Percentiles rank a stretch among this genome's conserved stretches.
Conservation (phyloP, 2,329 filamentous ascomycete genomes). For the Colletotrichum magnum region DNA sequence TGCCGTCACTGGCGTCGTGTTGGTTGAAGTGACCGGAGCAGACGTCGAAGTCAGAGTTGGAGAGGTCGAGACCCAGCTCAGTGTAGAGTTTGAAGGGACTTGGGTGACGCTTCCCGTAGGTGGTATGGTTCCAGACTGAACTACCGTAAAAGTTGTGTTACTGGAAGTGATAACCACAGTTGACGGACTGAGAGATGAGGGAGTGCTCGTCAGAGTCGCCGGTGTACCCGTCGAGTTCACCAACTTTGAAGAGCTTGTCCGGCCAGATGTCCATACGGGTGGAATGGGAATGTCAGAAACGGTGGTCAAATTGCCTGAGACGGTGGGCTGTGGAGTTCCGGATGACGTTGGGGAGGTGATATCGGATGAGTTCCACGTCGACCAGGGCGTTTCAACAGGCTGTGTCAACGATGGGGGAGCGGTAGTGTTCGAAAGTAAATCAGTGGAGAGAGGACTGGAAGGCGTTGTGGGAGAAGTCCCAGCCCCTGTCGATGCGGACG, state of each 20-base stretch:
- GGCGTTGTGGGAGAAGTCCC: not conserved
- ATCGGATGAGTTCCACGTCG: slow-evolving; percentile 23
- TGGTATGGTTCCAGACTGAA: too few species aligned
- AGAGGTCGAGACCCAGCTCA: too few species aligned
- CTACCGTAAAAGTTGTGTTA: not conserved
- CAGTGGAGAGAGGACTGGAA: not conserved
- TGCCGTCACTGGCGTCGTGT: not conserved
- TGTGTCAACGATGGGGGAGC: slow-evolving; percentile 12
- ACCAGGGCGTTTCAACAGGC: slow-evolving; percentile 25
- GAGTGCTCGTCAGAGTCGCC: too few species aligned
- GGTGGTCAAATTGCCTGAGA: not conserved
- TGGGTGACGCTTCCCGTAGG: too few species aligned
- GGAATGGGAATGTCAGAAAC: slow-evolving; percentile 11
- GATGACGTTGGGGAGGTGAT: not conserved
- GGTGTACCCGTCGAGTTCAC: not conserved
- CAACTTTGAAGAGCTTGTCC: not conserved
- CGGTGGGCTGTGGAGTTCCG: not conserved
- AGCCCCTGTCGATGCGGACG: not conserved
- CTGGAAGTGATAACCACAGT: not conserved
- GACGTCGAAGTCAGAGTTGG: not conserved
- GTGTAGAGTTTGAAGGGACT: too few species aligned
- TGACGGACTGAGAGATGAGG: too few species aligned
- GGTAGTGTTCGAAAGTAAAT: not conserved
- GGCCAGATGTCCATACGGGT: slow-evolving; percentile 17
- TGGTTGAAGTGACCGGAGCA: not conserved